Conservation (phyloP, 2,329 filamentous ascomycete genomes). For the Cryphonectria radicalis region DNA sequence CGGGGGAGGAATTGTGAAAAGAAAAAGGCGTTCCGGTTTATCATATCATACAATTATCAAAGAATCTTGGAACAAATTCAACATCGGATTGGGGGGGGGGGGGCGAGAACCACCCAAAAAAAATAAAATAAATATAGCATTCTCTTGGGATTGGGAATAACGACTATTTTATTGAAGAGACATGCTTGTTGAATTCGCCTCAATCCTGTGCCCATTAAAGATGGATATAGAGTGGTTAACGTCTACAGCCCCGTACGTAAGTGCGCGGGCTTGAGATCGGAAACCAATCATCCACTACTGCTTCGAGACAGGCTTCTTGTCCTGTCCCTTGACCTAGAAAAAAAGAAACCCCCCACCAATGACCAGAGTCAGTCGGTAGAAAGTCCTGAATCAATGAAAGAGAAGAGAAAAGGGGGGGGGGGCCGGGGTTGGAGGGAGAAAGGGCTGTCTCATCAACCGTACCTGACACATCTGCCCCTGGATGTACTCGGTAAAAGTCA, state of each 20-base stretch:
- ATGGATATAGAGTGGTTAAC: background rate
- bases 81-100: background rate
- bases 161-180: conserved; percentile 11
- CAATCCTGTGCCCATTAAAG: conserved; percentile 6
- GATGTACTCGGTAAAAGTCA: conserved; percentile 20
- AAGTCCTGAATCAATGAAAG: background rate
- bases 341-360: background rate
- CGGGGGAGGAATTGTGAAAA: no score
- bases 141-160: background rate
- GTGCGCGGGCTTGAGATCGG: no score
- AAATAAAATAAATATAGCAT: conserved; percentile 7
- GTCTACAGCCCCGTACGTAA: no score
- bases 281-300: background rate
- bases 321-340: conserved; percentile 11
- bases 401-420: background rate
- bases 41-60: conserved; percentile 28
- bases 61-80: background rate
- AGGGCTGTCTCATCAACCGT: background rate
- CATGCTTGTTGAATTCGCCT: conserved; percentile 17
- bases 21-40: conserved; percentile 21
- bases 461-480: conserved; percentile 8
- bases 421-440: background rate
- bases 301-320: background rate
- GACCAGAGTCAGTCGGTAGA: conserved; percentile 1
- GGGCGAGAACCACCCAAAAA: background rate